phyloP scores from a whole-genome alignment of 345 rosid species.

The Tarenaya hassleriana region DNA sequence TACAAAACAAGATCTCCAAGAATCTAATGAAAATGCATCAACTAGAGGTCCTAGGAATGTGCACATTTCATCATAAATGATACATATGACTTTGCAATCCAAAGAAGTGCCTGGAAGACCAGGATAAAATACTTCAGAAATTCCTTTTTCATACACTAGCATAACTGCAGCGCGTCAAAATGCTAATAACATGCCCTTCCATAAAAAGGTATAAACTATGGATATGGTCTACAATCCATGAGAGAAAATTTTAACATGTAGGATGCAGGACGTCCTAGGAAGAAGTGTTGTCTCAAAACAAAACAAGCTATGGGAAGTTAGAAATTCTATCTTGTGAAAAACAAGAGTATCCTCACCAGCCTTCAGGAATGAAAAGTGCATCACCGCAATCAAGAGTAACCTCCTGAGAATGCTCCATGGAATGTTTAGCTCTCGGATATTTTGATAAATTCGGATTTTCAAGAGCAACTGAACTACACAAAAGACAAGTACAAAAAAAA shows the following conservation, averaged over 20 bases:
- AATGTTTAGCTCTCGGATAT: constrained; percentile 65
- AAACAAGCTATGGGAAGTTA: constrained; percentile 12
- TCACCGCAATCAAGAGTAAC: constrained; percentile 73
- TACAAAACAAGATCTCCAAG: background rate
- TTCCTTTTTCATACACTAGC: background rate
- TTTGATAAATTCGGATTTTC: constrained; percentile 57
- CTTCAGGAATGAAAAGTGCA: constrained; percentile 98
- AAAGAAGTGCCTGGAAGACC: constrained; percentile 7
- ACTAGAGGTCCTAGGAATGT: constrained; percentile 16
- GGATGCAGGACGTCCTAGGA: constrained; percentile 7
- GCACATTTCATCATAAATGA: constrained; percentile 7
- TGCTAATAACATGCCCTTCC: background rate
- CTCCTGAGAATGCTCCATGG: constrained; percentile 50
- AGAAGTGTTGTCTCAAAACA: background rate
- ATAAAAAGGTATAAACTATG: constrained; percentile 6
- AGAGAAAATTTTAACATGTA: constrained; percentile 4
- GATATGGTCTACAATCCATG: background rate
- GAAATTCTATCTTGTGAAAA: constrained; percentile 7
- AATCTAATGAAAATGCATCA: constrained; percentile 13
- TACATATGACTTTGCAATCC: background rate
- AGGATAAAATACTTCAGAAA: constrained; percentile 3
- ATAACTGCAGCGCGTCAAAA: background rate
- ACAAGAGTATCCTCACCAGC: constrained; percentile 62
- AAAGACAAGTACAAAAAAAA: constrained; percentile 16
- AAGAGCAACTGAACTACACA: constrained; percentile 58